These are phyloP conservation scores for Hymenochaete sp. DNA, from an alignment of 1,284 basidiomycete genomes.

Conservation along the genomic window DNA sequence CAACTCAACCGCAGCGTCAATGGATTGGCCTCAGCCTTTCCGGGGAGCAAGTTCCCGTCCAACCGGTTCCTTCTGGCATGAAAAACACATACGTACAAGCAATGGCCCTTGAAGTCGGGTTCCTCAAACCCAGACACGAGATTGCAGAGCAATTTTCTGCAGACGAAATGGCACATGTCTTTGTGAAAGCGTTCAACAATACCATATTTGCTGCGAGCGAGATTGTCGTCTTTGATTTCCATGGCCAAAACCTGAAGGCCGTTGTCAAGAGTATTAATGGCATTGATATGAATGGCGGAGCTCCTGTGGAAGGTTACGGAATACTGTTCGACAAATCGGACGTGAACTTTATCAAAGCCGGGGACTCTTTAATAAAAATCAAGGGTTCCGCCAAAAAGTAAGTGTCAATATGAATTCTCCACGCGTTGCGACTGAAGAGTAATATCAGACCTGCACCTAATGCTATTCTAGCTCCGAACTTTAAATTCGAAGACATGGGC, in stretches of 20 bases:
- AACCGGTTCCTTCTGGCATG: constrained; percentile 51
- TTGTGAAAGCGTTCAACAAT: constrained; percentile 57
- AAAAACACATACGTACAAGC: constrained; percentile 63
- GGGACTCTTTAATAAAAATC: constrained; percentile 77
- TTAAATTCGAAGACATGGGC: constrained; percentile 99
- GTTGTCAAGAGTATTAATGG: constrained; percentile 58
- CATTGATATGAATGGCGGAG: constrained; percentile 48
- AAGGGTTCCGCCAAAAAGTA: constrained; percentile 89
- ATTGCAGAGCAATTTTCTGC: constrained; percentile 69
- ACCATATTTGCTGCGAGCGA: constrained; percentile 70
- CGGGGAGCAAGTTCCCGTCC: constrained; percentile 70
- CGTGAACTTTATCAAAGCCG: constrained; percentile 81
- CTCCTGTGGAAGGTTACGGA: constrained; percentile 43
- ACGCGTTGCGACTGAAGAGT: constrained; percentile 1
- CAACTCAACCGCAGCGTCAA: constrained; percentile 64
- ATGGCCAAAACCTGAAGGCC: constrained; percentile 78
- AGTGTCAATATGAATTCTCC: constrained; percentile 20
- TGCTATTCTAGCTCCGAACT: constrained; percentile 95
- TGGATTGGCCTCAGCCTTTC: constrained; percentile 79
- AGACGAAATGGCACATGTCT: constrained; percentile 76
- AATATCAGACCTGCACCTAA: constrained; percentile 73
- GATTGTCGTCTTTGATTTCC: constrained; percentile 83
- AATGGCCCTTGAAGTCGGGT: constrained; percentile 74
- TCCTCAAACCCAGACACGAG: constrained; percentile 55
- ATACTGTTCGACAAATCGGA: constrained; percentile 89